phyloP scores from a whole-genome alignment of 495 filamentous ascomycete genomes.

The Tuber melanosporum region DNA sequence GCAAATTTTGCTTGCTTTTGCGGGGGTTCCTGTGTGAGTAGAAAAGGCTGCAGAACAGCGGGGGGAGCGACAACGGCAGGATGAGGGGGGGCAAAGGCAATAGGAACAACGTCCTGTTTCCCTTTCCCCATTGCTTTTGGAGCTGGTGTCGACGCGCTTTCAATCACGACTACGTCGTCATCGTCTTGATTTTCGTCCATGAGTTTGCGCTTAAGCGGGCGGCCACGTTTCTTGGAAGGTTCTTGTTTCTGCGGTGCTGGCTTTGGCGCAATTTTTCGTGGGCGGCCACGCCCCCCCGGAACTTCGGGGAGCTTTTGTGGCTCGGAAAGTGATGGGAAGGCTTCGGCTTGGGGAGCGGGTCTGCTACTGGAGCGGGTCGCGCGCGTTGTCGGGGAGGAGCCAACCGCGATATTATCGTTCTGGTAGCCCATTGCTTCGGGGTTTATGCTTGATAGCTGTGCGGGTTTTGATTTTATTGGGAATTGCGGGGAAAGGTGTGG shows the following conservation, averaged over 20 bases:
- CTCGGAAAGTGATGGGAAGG: constrained; percentile 4
- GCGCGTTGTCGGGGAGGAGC: constrained; percentile 7
- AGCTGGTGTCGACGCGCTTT: constrained; percentile 1
- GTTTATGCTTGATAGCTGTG: constrained; percentile 12
- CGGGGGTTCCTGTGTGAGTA: background rate
- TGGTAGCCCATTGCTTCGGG: constrained; percentile 18
- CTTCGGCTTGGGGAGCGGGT: constrained; percentile 18
- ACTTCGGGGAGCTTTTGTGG: constrained; percentile 4
- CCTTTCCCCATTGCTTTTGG: constrained; percentile 22
- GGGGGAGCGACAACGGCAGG: background rate
- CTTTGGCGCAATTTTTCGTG: background rate
- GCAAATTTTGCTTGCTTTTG: constrained; percentile 22
- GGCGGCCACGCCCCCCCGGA: constrained; percentile 3
- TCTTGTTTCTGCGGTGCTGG: background rate
- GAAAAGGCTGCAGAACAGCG: background rate
- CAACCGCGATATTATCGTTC: constrained; percentile 5
- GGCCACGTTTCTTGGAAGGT: constrained; percentile 8
- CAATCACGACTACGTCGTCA: constrained; percentile 5
- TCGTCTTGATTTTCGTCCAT: constrained; percentile 15
- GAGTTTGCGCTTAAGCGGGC: constrained; percentile 17
- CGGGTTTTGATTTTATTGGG: background rate
- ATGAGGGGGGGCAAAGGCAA: background rate
- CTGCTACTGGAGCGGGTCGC: constrained; percentile 18
- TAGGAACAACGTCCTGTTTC: constrained; percentile 12
- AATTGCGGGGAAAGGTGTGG: constrained; percentile 3